phyloP scores from a whole-genome alignment of 768 basidiomycete species.

The Dictyophora rubrovolvata region DNA sequence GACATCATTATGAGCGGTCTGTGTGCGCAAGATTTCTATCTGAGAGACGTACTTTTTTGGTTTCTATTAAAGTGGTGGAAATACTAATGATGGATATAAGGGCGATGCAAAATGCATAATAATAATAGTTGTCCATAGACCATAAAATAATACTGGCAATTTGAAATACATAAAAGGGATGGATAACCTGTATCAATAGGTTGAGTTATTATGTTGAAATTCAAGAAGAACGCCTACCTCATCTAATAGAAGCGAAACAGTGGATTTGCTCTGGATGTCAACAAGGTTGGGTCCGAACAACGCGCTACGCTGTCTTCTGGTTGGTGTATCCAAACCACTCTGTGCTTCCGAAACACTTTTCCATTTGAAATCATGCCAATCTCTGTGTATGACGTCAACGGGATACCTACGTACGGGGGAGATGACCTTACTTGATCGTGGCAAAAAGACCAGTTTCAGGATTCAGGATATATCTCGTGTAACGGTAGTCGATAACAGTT shows the following conservation, averaged over 20 bases:
- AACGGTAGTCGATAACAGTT: conserved; percentile 79
- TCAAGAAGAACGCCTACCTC: conserved; percentile 47
- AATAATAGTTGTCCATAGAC: conserved; percentile 92
- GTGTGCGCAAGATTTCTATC: not conserved
- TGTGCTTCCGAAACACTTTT: conserved; percentile 50
- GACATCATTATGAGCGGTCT: conserved; percentile 1
- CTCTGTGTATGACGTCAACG: conserved; percentile 32
- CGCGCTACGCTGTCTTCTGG: conserved; percentile 52
- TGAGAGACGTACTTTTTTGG: conserved; percentile 57
- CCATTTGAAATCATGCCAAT: conserved; percentile 85
- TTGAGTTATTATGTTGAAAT: not conserved
- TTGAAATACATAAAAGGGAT: conserved; percentile 98
- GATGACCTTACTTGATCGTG: conserved; percentile 59
- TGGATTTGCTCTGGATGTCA: conserved; percentile 83
- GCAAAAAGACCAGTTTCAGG: conserved; percentile 71
- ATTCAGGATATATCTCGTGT: conserved; percentile 84
- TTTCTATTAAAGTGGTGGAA: conserved; percentile 79
- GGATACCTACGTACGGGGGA: not conserved
- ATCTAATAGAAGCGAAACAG: conserved; percentile 67
- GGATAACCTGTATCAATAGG: conserved; percentile 52
- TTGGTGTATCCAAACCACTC: conserved; percentile 44
- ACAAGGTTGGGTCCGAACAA: conserved; percentile 83
- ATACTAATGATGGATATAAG: conserved; percentile 84
- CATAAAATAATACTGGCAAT: conserved; percentile 89
- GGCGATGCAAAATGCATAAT: conserved; percentile 95